phyloP scores from a whole-genome alignment of 208 protist species.

The Entamoeba invadens region DNA sequence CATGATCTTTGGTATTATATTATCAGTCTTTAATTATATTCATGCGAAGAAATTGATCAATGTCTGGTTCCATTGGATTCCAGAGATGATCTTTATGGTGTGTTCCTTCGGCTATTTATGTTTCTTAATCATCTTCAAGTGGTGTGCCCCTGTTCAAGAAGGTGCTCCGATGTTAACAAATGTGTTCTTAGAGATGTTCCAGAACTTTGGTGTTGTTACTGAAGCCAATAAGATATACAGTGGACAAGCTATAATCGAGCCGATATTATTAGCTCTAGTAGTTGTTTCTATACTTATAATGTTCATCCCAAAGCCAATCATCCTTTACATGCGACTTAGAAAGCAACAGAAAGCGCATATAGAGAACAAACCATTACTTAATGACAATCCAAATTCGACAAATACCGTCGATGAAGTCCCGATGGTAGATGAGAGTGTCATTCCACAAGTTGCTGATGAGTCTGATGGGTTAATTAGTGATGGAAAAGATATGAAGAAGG shows the following conservation, averaged over 20 bases:
- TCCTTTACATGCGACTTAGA: not conserved
- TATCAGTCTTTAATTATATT: slow-evolving; percentile 21
- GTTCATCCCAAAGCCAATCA: not conserved
- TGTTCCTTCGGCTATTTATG: slow-evolving; percentile 40
- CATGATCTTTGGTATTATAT: slow-evolving; percentile 33
- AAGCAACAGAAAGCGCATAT: not conserved
- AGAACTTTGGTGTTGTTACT: slow-evolving; percentile 37
- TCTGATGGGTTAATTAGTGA: not conserved
- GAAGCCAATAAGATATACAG: not conserved
- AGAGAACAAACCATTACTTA: not conserved
- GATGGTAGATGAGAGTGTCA: not conserved
- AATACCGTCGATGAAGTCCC: not conserved
- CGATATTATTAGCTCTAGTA: slow-evolving; percentile 3
- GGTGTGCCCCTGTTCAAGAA: slow-evolving; percentile 6
- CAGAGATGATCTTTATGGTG: slow-evolving; percentile 36
- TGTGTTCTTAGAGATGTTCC: slow-evolving; percentile 73
- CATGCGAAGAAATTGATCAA: slow-evolving; percentile 4
- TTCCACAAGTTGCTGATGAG: not conserved
- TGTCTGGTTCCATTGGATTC: slow-evolving; percentile 28
- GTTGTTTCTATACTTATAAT: slow-evolving; percentile 13
- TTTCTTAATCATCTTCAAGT: slow-evolving; percentile 42
- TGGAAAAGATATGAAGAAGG: not conserved
- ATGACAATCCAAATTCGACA: no score
- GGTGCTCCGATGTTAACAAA: slow-evolving; percentile 57
- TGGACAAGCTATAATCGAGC: slow-evolving; percentile 8